Base-by-base conservation (phyloP, 2,329 filamentous ascomycete species). In the Albophoma yamanashiensis region DNA sequence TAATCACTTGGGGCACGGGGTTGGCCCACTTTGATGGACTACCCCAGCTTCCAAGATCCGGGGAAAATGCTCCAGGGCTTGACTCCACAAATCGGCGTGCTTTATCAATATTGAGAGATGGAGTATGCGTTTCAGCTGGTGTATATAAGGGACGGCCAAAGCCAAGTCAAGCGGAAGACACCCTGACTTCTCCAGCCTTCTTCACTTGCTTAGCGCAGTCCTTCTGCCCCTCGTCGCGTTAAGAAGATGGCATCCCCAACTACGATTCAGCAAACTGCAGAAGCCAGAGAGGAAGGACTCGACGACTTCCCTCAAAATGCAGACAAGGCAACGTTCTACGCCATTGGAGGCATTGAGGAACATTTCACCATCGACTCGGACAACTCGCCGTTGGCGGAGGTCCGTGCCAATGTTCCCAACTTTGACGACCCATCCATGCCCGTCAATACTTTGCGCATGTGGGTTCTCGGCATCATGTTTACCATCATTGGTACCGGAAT, bases 401-500 rank as follows among this genome's bases (percentile, higher is more conserved):
- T 63, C 2, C 62, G 62, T n/a, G 61, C 59, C 22, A 63, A 62
- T 15, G 77, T 79, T 6, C 73, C 74, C 34, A 74, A 75, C 55
- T 71, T 67, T 4, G 77, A 80, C 65, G 72, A 71, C 22, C 75
- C 58, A 22, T 56, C 61, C 39, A 47, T 60, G 2, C 47, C 47
- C 14, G 68, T 61, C 58, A 71, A 66, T 56, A 75, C 74, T 62
- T 66, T 82, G 66, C 66, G 74, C 9, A 72, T 72, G 14, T 79
- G 77, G 77, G 60, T 78, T 12, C 67, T 79, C 1, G 77, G 76
- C 1, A 71, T 79, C 47, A 50, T 77, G 39, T 78, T 78, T 58
- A 75, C 76, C 11, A 75, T 78, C 9, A 62, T 79, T 17, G 77
- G 76, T 12, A 72, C 76, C 4, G 76, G 75, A 4, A 73, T 78